phyloP scores from a whole-genome alignment of 2,329 filamentous ascomycete genomes.

The Macrophomina tecta region DNA sequence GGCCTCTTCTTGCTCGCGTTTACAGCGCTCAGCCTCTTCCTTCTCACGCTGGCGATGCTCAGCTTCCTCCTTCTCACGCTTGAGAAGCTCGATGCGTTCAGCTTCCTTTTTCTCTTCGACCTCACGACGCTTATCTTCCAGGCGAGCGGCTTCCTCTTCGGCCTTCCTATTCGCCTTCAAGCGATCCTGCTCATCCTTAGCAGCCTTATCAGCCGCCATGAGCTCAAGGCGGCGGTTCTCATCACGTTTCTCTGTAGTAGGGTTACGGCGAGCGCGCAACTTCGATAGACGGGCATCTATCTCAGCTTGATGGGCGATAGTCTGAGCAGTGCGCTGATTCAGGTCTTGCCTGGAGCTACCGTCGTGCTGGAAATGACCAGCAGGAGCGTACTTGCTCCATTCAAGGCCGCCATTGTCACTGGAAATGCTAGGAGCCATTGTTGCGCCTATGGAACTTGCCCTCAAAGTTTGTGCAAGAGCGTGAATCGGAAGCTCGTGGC shows the following conservation, averaged over 20 bases:
- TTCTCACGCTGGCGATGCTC: background rate
- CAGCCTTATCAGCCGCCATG: conserved; percentile 5
- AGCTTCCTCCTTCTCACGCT: background rate
- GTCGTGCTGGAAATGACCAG: background rate
- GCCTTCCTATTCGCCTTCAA: conserved; percentile 10
- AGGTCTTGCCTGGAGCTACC: background rate
- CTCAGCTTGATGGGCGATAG: conserved; percentile 14
- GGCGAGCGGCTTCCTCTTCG: background rate
- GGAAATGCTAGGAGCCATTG: conserved; percentile 17
- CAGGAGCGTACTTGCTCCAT: conserved; percentile 13
- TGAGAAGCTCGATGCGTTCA: background rate
- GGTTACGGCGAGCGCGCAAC: conserved; percentile 11
- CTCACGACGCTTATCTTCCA: background rate
- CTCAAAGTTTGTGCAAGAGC: conserved; percentile 12
- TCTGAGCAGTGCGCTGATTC: conserved; percentile 12
- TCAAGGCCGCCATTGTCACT: background rate
- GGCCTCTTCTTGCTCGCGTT: background rate
- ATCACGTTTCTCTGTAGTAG: background rate
- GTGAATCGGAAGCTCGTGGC: conserved; percentile 8
- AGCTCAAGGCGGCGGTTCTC: background rate
- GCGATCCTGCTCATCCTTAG: background rate
- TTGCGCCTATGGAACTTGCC: conserved; percentile 25
- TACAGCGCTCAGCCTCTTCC: background rate
- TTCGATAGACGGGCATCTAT: conserved; percentile 10
- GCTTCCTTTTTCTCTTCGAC: background rate